Base-by-base conservation (phyloP, 257 asterid species). In the Knoxia roxburghii region DNA sequence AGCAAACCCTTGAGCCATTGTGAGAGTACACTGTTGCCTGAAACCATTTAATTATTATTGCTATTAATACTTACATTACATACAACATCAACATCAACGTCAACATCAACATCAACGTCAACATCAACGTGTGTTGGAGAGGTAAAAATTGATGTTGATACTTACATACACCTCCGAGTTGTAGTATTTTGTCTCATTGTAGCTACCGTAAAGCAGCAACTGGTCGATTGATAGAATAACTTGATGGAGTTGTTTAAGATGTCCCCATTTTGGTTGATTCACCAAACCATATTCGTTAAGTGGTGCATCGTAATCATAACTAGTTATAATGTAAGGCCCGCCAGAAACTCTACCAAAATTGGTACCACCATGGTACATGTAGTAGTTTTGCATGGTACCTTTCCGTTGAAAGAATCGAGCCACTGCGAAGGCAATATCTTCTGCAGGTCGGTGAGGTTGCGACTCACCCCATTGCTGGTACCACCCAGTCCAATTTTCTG, bases 341-440 rank as follows among this genome's bases (percentile, higher is more conserved):
- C 84, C 84, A 4, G 82, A 51, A 4, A 59, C 48, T 8, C 84
- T 70, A 6, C 87, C 84, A 35, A 82, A 82, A 59, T 79, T 82
- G 4, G 84, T 82, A 20, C 87, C 87, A 21, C 84, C 84, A 18
- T 82, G 84, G 61, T 79, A 82, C 86, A 82, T 82, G 49, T 82
- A 79, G 63, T 82, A 79, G 64, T 82, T 82, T 53, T 76, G 82
- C 7, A 79, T 12, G 1, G 87, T 65, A 49, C 84, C 87, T 3
- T 56, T 48, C 2, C 35, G 50, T 55, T 82, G 84, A 35, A 18
- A 79, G 50, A 82, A 82, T 21, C 84, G 72, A 15, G 55, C 86
- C 6, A 73, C 78, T 0, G 86, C 81, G 65, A 76, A 82, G 4
- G 86, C 76, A 40, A 82, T 35, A 65, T 82, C 87, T 52, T 79